phyloP scores from a whole-genome alignment of 2,329 filamentous ascomycete genomes.

The Cadophora malorum region DNA sequence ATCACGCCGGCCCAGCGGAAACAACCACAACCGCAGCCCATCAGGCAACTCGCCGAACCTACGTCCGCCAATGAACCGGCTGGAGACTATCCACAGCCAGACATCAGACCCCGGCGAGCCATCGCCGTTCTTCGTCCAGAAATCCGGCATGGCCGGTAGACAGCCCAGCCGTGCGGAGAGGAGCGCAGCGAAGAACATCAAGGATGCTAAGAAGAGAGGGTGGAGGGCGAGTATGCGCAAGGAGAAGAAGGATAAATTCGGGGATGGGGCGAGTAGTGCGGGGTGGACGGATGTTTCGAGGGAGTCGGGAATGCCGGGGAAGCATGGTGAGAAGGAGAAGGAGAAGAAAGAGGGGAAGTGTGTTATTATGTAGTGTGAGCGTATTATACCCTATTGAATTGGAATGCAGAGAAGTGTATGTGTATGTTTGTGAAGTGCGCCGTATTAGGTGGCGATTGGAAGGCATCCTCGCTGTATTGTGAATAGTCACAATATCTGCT shows the following conservation, averaged over 20 bases:
- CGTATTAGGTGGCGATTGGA: background rate
- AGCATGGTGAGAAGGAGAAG: slow-evolving; percentile 38
- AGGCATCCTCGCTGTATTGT: background rate
- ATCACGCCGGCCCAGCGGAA: slow-evolving; percentile 31
- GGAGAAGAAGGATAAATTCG: slow-evolving; percentile 51
- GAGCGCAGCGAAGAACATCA: slow-evolving; percentile 67
- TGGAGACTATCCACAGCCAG: slow-evolving; percentile 61
- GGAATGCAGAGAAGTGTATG: background rate
- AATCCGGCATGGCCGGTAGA: slow-evolving; percentile 35
- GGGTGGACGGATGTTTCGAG: slow-evolving; percentile 59
- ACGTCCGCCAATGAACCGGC: slow-evolving; percentile 56
- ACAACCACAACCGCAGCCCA: slow-evolving; percentile 49
- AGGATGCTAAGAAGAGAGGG: slow-evolving; percentile 63
- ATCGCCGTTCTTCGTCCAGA: slow-evolving; percentile 36
- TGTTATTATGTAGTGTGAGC: slow-evolving; percentile 55
- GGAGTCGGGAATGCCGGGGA: slow-evolving; percentile 23
- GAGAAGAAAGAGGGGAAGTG: slow-evolving; percentile 54
- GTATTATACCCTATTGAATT: slow-evolving; percentile 21
- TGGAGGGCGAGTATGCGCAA: slow-evolving; percentile 51
- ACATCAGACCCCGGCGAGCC: slow-evolving; percentile 39
- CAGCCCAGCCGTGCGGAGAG: slow-evolving; percentile 61
- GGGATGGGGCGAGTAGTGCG: slow-evolving; percentile 52
- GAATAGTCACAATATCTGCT: background rate
- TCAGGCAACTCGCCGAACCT: slow-evolving; percentile 48
- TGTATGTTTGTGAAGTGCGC: background rate